These are phyloP conservation scores for Glycyrrhiza uralensis DNA, from an alignment of 306 rosid genomes.

Conservation along the genomic window DNA sequence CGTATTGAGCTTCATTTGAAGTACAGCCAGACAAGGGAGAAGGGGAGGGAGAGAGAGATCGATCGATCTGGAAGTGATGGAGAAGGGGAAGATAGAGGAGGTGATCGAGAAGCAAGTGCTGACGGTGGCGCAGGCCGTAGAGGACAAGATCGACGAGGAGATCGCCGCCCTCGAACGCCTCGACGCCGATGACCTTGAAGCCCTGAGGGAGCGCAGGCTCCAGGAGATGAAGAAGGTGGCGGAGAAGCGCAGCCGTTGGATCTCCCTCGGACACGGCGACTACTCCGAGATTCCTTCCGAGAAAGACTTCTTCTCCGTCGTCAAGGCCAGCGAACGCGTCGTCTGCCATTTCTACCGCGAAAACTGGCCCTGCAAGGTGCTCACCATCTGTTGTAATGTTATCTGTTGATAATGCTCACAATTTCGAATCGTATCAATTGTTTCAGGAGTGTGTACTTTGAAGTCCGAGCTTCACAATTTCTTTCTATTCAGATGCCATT, in stretches of 20 bases:
- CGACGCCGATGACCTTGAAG: constrained; percentile 78
- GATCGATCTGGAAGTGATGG: constrained; percentile 46
- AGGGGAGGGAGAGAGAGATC: constrained; percentile 10
- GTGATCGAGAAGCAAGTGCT: constrained; percentile 82
- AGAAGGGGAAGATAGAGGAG: constrained; percentile 62
- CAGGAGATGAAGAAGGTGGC: constrained; percentile 99
- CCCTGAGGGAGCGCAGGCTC: constrained; percentile 75
- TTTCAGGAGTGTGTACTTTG: not conserved
- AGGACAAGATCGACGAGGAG: constrained; percentile 88
- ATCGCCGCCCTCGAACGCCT: constrained; percentile 84
- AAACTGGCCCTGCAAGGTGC: constrained; percentile 97
- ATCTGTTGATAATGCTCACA: not conserved
- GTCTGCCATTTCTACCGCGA: constrained; percentile 98
- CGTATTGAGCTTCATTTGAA: not conserved
- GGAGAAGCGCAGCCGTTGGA: constrained; percentile 92
- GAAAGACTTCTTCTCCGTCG: constrained; percentile 90
- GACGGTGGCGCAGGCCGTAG: constrained; percentile 82
- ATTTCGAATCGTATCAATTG: not conserved
- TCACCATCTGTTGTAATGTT: not conserved
- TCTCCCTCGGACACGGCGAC: constrained; percentile 84
- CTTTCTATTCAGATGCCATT: not conserved
- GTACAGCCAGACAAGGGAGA: too few species aligned
- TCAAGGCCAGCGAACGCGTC: constrained; percentile 97
- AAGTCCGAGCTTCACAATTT: not conserved
- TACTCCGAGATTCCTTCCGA: constrained; percentile 73